Conservation (phyloP, 73 alveolate species). For the Tetrahymena thermophila region DNA sequence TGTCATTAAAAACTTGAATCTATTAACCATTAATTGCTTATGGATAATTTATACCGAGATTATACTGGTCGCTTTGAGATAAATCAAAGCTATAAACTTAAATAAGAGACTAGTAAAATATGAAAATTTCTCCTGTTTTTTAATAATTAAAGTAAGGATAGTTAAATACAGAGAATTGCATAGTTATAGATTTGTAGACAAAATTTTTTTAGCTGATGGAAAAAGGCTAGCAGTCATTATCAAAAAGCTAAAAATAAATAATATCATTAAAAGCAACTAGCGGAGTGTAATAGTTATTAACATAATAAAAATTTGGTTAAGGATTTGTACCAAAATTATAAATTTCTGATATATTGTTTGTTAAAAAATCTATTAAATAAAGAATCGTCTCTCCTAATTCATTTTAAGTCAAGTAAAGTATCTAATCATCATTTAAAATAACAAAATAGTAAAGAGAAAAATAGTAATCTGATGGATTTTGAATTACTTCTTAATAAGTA, state of each 20-base stretch:
- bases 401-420: neutral
- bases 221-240: neutral
- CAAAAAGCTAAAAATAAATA: too few relatives aligned
- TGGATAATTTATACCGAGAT: neutral
- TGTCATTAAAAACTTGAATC: neutral
- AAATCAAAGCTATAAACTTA: neutral
- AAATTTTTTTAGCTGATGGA: neutral
- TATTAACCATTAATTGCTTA: neutral
- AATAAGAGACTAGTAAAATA: neutral
- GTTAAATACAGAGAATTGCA: neutral
- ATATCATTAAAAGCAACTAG: neutral
- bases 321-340: neutral
- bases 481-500: neutral
- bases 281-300: neutral
- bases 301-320: neutral
- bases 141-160: too few relatives aligned
- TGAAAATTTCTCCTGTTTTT: neutral
- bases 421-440: neutral
- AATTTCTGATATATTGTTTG: neutral
- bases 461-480: neutral
- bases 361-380: neutral
- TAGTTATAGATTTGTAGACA: neutral
- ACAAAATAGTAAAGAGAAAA: neutral
- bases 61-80: neutral
- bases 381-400: neutral